Conservation (phyloP, 768 basidiomycete species). For the Hirschioporus abietinus region DNA sequence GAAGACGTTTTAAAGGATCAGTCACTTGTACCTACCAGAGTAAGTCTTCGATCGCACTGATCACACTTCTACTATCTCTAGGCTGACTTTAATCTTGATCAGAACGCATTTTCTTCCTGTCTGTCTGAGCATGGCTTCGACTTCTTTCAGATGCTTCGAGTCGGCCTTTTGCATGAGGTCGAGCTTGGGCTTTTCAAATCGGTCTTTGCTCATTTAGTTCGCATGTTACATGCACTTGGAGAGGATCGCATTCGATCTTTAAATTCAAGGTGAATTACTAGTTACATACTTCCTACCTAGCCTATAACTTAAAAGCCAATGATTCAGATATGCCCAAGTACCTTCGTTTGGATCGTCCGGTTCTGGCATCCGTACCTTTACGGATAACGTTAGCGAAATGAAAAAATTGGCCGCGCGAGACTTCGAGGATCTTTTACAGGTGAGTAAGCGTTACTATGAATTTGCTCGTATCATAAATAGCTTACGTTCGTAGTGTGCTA, state of each 20-base stretch:
- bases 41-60: slow-evolving; percentile 19
- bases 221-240: slow-evolving; percentile 24
- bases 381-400: slow-evolving; percentile 29
- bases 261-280: too few species aligned
- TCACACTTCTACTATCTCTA: too few species aligned
- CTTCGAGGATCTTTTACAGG: slow-evolving; percentile 41
- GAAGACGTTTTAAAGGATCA: slow-evolving; percentile 18
- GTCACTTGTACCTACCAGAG: slow-evolving; percentile 26
- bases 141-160: slow-evolving; percentile 24
- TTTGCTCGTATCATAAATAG: neutral
- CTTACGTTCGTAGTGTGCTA: slow-evolving; percentile 22
- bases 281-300: slow-evolving; percentile 10
- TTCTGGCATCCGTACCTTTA: slow-evolving; percentile 29
- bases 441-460: slow-evolving; percentile 3
- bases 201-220: slow-evolving; percentile 31
- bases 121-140: slow-evolving; percentile 17
- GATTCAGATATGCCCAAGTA: slow-evolving; percentile 7
- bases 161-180: slow-evolving; percentile 34
- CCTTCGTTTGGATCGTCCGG: slow-evolving; percentile 6
- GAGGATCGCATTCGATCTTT: too few species aligned
- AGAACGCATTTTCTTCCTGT: slow-evolving; percentile 30
- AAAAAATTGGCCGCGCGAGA: slow-evolving; percentile 32
- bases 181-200: slow-evolving; percentile 36
- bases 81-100: slow-evolving; percentile 6
- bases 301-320: too few species aligned